Evolutionary conservation across 2,329 filamentous ascomycete genomes (phyloP), one percentile per base, ranked within the genome.

Genomic region (Elsinoe necatrix): DNA sequence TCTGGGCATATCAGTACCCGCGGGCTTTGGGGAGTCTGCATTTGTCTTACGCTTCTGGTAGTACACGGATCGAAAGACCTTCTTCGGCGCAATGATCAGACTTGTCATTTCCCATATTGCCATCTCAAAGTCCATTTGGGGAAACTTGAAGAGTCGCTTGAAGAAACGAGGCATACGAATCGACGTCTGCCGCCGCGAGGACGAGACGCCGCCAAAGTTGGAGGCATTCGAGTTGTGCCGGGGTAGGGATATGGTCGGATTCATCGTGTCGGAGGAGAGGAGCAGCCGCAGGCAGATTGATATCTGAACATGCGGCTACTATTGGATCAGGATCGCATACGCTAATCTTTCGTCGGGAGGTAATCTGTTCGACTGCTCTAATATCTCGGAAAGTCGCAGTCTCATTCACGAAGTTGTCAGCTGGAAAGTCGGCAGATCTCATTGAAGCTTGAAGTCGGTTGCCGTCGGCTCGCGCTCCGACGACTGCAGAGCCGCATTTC

Each of bases 71-170:
- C 83, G 75, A 68, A 86, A 86, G 52, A 86, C 83, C 67, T 85
- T 85, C 72, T 85, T 86, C 0, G 83, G 83, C 29, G 82, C 80
- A 66, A 86, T 81, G 61, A 86, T 75, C 55, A 86, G 73, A 64
- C 79, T 81, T 60, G 81, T 84, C 80, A 86, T 86, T 69, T 86
- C 83, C 83, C 83, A 86, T 63, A 85, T 80, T 18, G 83, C 83
- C 76, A 85, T 84, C 67, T 86, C 83, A 67, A 86, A 86, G 73
- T 86, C 83, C 83, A 86, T 86, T 63, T 85, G 83, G 9, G 83
- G 82, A 65, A 86, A 86, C 68, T 86, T 86, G 77, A 86, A 85
- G 51, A 86, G 72, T 58, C 82, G 77, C 65, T 83, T 82, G 73
- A 85, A 84, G 75, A 85, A 84, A 62, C 81, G 79, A 61, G 82